These are phyloP conservation scores for Sugiyamaella paludigena DNA, from an alignment of 1,139 yeast species.

Conservation along the genomic window DNA sequence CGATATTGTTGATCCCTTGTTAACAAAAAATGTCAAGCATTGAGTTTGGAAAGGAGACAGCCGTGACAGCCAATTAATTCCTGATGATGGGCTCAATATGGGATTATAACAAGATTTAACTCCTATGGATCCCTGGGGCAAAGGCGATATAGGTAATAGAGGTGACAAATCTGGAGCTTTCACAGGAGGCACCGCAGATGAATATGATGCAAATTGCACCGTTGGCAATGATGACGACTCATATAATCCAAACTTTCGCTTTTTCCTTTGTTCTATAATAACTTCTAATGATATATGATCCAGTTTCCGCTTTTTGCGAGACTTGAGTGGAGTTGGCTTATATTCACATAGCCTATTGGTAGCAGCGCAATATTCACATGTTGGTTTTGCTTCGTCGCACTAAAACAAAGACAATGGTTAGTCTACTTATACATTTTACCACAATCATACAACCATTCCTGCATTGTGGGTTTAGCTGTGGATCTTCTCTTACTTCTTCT, in stretches of 20 bases:
- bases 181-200: neutral
- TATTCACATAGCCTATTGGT: slow-evolving; percentile 7
- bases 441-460: no score
- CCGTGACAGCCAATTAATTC: neutral
- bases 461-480: no score
- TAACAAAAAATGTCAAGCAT: slow-evolving; percentile 4
- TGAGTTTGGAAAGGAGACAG: slow-evolving; percentile 1
- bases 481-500: no score
- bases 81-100: no score
- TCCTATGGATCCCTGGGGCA: no score
- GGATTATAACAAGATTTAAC: no score
- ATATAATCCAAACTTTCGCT: no score
- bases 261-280: slow-evolving; percentile 4
- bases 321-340: slow-evolving; percentile 1
- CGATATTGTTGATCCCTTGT: neutral
- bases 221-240: neutral
- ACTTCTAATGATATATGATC: neutral
- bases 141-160: neutral
- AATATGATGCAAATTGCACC: neutral
- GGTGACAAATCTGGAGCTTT: neutral
- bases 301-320: neutral
- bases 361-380: slow-evolving; percentile 9
- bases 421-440: no score
- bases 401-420: neutral
- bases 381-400: slow-evolving; percentile 10